Evolutionary conservation across 192 early-diverging fungal genomes (phyloP), one percentile per base, ranked within the genome.

Genomic region (Backusella psychrophila): DNA sequence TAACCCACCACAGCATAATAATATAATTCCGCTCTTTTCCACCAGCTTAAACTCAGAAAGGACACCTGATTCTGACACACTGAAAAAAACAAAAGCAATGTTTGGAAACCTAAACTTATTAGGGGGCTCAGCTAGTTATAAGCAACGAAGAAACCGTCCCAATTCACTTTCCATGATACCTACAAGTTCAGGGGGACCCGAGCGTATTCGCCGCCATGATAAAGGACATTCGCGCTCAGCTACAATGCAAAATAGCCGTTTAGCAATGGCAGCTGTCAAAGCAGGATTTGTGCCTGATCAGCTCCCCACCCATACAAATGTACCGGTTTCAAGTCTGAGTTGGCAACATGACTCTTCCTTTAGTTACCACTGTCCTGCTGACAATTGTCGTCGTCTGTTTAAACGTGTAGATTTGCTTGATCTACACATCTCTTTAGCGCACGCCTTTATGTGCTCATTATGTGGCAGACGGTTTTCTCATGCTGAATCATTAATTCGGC

Each of bases 41-140:
- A 63, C 7, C 26, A 63, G 26, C 26, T 63, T 29, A 26, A 29
- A 63, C 26, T 29, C 56, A 29, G 56, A 63, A 15, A 49, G 59
- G 17, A 69, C 72, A 21, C 19, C 75, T 71, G 76, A 84, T 81
- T 31, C 84, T 56, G 79, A 79, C 34, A 46, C 77, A 19, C 33
- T 76, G 11, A 49, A 73, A 46, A 73, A 75, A 23, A 76, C 76
- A 46, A 76, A 78, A 39, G 38, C 79, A 7, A 67, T 89, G 49
- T 84, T 88, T 79, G 88, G 88, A 29, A 81, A 87, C n/a, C 86
- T 91, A 46, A 82, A 87, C 8, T 80, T 93, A 11, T 89, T 92
- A 75, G 92, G 91, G 38, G 89, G 89, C 4, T 89, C 90, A 0
- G 89, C 90, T 63, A 90, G 86, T 2, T 93, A 92, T 82, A 93